Evolutionary conservation across 1,284 basidiomycete species (phyloP).

Genomic region (Vanrija humicola): DNA sequence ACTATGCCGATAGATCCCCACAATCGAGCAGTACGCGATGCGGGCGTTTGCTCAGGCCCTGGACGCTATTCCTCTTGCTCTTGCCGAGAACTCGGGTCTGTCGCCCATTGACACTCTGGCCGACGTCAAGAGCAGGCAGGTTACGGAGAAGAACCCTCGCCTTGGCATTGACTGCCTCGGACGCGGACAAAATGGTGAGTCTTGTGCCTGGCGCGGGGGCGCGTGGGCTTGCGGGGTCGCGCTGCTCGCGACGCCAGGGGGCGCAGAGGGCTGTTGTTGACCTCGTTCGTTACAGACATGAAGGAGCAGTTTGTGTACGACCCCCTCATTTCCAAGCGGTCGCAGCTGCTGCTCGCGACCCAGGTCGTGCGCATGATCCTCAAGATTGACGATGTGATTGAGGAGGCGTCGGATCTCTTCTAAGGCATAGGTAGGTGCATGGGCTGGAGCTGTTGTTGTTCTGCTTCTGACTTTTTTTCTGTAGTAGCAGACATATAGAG

Average conservation of each 20-base stretch:
- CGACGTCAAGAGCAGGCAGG: conserved; percentile 89
- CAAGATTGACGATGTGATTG: conserved; percentile 48
- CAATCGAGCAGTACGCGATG: conserved; percentile 99
- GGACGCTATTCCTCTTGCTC: conserved; percentile 86
- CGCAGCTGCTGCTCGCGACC: conserved; percentile 95
- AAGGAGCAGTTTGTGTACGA: conserved; percentile 96
- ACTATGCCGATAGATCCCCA: conserved; percentile 60
- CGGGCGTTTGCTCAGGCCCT: conserved; percentile 92
- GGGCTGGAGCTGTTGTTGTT: too few species aligned
- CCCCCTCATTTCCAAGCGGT: conserved; percentile 93
- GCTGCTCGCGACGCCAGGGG: too few species aligned
- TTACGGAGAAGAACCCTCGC: conserved; percentile 76
- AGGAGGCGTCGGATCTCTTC: too few species aligned
- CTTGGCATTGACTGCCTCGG: conserved; percentile 93
- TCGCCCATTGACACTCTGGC: conserved; percentile 95
- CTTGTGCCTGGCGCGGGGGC: too few species aligned
- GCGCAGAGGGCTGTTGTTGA: too few species aligned
- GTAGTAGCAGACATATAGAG: too few species aligned
- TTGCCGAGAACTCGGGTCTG: conserved; percentile 96
- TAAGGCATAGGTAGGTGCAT: too few species aligned
- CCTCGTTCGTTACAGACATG: conserved; percentile 66
- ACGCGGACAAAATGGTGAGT: conserved; percentile 74
- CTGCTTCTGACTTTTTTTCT: too few species aligned
- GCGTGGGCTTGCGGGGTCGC: too few species aligned
- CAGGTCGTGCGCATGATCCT: conserved; percentile 62